A percentile compares a stretch with the other conserved stretches of the same genome.
phyloP scores from a whole-genome alignment of 192 early-diverging fungal genomes.

The Backusella tarrabulga region DNA sequence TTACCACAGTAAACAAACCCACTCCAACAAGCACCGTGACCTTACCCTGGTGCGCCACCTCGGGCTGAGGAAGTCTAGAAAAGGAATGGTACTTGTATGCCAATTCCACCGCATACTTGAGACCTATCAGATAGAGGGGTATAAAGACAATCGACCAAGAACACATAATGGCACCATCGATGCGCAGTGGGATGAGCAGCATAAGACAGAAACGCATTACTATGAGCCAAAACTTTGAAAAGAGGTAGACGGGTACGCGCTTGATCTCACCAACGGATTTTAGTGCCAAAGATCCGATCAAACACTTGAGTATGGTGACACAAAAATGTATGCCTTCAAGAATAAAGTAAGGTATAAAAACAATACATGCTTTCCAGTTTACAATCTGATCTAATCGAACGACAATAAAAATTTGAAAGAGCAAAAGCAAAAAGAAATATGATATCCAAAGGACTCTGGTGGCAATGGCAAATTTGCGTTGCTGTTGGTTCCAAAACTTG shows the following conservation, averaged over 20 bases:
- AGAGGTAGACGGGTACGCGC: slow-evolving; percentile 25
- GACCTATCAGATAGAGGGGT: slow-evolving; percentile 61
- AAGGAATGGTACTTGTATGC: slow-evolving; percentile 36
- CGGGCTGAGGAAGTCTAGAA: slow-evolving; percentile 38
- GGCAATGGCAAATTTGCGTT: background rate
- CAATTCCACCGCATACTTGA: slow-evolving; percentile 56
- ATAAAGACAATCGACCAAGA: slow-evolving; percentile 70
- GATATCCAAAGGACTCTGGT: background rate
- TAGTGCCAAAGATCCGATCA: slow-evolving; percentile 5
- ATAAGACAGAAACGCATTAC: slow-evolving; percentile 62
- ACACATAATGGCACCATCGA: slow-evolving; percentile 52
- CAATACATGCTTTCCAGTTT: slow-evolving; percentile 57
- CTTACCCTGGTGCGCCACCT: slow-evolving; percentile 46
- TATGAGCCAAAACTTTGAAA: slow-evolving; percentile 65
- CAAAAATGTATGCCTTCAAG: slow-evolving; percentile 70
- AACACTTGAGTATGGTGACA: slow-evolving; percentile 12
- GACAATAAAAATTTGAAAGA: slow-evolving; percentile 80
- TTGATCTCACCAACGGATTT: background rate
- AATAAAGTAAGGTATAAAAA: slow-evolving; percentile 85
- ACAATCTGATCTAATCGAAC: slow-evolving; percentile 66
- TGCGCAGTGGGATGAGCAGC: slow-evolving; percentile 64
- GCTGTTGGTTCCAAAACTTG: background rate
- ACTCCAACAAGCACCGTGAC: slow-evolving; percentile 43
- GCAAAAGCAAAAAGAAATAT: slow-evolving; percentile 54
- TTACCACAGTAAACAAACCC: slow-evolving; percentile 48